Conservation (phyloP, 2,329 filamentous ascomycete species). For the Trichophyton schoenleinii region DNA sequence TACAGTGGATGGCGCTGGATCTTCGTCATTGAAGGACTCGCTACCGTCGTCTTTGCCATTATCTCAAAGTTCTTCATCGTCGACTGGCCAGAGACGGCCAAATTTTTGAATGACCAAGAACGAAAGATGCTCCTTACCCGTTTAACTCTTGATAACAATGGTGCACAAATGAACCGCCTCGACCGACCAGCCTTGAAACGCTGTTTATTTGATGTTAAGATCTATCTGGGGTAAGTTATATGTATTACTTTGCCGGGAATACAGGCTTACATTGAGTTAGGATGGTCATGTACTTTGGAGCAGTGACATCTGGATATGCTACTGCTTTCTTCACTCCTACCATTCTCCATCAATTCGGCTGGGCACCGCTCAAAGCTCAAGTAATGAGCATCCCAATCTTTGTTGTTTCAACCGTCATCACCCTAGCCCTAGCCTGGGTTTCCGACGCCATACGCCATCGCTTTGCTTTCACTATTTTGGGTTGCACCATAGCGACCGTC, state of each 20-base stretch:
- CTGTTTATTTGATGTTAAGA: conserved; percentile 37
- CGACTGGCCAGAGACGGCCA: conserved; percentile 34
- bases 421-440: conserved; percentile 38
- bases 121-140: conserved; percentile 32
- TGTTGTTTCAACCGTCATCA: conserved; percentile 50
- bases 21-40: conserved; percentile 39
- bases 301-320: conserved; percentile 39
- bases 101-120: conserved; percentile 38
- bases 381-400: conserved; percentile 43
- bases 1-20: conserved; percentile 36
- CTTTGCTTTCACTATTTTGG: conserved; percentile 42
- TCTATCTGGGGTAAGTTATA: conserved; percentile 10
- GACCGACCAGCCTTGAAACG: conserved; percentile 37
- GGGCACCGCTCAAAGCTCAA: conserved; percentile 40
- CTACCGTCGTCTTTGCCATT: conserved; percentile 37
- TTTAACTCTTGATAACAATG: conserved; percentile 32
- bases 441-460: conserved; percentile 42
- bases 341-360: conserved; percentile 41
- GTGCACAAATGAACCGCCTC: conserved; percentile 41
- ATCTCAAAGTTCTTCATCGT: conserved; percentile 39
- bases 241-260: not conserved
- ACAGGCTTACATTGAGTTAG: conserved; percentile 16
- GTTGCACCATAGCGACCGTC: conserved; percentile 38
- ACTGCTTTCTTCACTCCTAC: conserved; percentile 33
- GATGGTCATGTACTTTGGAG: conserved; percentile 52